Base-by-base conservation (phyloP, 2,329 filamentous ascomycete species). In the Tolypocladium ovalisporum region DNA sequence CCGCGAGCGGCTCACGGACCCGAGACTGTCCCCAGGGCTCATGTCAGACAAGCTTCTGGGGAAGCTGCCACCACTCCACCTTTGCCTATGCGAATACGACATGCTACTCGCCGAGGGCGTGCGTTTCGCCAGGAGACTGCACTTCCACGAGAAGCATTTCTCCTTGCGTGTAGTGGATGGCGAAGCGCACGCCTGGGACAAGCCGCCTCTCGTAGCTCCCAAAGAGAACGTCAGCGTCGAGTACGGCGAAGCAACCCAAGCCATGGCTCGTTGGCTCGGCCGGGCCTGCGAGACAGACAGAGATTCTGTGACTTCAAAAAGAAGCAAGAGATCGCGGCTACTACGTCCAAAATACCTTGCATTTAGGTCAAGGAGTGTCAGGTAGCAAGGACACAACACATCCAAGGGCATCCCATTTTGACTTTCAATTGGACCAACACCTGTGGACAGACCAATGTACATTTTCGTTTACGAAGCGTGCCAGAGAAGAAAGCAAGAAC, bases 21-120 rank as follows among this genome's bases (percentile, higher is more conserved):
- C 80, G 2, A 78, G 78, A 24, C 72, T 87, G 4, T 85, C 82
- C 0, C 84, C 84, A 0, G 79, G 77, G 4, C 74, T 81, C 9
- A 83, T 84, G 57, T 68, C 76, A 0, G 78, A 83, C 61, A 74
- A 76, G 34, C 63, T 80, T n/a, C 63, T 86, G 4, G 70, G 71
- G 13, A 73, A 81, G 42, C 77, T 85, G 3, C 73, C 77, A 0
- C 77, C 79, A 19, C 68, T 86, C 3, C 74, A 85, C 22, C 70
- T 86, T 47, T 82, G 80, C 63, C 78, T 84, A 3, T 87, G 84
- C 69, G 84, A 87, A 70, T 81, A 78, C 67, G 82, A 86, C 66
- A 86, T 86, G 81, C 68, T 86, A n/a, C 75, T 83, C 12, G 73
- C 71, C 2, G 83, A 86, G 65, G 83, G 81, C 13, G 73, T 86